Evolutionary conservation across 2,329 filamentous ascomycete genomes (phyloP).

Genomic region (Ambrosiella cleistominuta): DNA sequence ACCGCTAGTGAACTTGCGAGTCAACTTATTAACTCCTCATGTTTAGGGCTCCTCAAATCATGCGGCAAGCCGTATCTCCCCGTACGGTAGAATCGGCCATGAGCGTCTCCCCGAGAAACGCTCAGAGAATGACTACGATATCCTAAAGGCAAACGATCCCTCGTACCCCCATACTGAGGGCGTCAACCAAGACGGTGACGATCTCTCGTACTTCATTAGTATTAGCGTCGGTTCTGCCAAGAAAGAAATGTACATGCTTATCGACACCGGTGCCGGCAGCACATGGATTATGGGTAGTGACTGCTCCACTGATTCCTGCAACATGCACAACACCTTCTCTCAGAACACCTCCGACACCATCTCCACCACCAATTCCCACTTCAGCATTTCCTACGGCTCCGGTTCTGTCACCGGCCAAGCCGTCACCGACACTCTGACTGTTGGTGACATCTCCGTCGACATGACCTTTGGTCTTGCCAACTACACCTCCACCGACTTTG

Average conservation of each 20-base stretch:
- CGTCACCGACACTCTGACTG: slow-evolving; percentile 45
- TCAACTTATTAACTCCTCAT: no score
- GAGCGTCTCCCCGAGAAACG: slow-evolving; percentile 24
- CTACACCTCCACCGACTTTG: slow-evolving; percentile 56
- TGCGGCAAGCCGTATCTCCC: slow-evolving; percentile 2
- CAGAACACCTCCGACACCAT: slow-evolving; percentile 46
- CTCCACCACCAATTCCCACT: slow-evolving; percentile 33
- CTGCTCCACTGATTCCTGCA: slow-evolving; percentile 51
- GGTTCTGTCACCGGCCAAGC: slow-evolving; percentile 53
- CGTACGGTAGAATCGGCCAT: slow-evolving; percentile 11
- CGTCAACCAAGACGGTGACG: slow-evolving; percentile 45
- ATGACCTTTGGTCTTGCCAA: slow-evolving; percentile 58
- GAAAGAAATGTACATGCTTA: slow-evolving; percentile 40
- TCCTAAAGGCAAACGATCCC: slow-evolving; percentile 30
- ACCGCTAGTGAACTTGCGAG: no score
- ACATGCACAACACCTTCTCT: slow-evolving; percentile 53
- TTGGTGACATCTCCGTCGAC: slow-evolving; percentile 46
- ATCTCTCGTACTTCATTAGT: slow-evolving; percentile 47
- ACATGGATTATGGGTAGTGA: slow-evolving; percentile 67
- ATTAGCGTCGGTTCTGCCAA: slow-evolving; percentile 36
- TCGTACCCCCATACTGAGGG: slow-evolving; percentile 32
- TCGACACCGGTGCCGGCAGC: slow-evolving; percentile 51
- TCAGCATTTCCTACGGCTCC: slow-evolving; percentile 58
- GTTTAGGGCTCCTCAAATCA: not conserved
- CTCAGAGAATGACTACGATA: slow-evolving; percentile 26